phyloP scores from a whole-genome alignment of 2,329 filamentous ascomycete genomes.

The Aspergillus luchuensis region DNA sequence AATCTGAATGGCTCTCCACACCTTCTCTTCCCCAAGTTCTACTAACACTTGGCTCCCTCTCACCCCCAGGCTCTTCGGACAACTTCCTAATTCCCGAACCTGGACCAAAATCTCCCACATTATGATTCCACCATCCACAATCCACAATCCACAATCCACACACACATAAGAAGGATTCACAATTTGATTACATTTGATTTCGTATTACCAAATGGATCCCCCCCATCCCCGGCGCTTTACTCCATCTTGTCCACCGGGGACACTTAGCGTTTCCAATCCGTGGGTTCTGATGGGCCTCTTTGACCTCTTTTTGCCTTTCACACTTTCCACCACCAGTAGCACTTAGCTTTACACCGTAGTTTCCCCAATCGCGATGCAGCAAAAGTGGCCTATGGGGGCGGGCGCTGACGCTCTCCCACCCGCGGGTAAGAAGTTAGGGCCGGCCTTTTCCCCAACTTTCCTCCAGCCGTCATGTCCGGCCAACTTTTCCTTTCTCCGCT shows the following conservation, averaged over 20 bases:
- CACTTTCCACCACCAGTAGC: background rate
- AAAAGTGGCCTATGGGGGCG: background rate
- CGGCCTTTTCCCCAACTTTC: constrained; percentile 20
- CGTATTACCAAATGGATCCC: too few species aligned
- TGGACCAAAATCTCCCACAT: background rate
- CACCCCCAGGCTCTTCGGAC: background rate
- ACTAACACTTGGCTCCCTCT: background rate
- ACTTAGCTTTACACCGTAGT: background rate
- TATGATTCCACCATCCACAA: background rate
- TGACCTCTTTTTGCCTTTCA: background rate
- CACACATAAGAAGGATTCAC: background rate
- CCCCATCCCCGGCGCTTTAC: background rate
- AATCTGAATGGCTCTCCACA: too few species aligned
- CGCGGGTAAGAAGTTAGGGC: constrained; percentile 21
- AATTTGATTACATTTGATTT: too few species aligned
- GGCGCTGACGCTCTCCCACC: background rate
- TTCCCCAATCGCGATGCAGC: background rate
- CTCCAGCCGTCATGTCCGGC: constrained; percentile 10
- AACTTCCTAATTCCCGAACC: background rate
- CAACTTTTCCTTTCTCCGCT: constrained; percentile 24
- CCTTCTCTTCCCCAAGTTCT: too few species aligned
- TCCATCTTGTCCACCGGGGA: constrained; percentile 7
- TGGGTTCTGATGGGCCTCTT: background rate
- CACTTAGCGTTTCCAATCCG: constrained; percentile 3
- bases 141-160: background rate